Evolutionary conservation across 2,329 filamentous ascomycete species (phyloP).

Genomic region (Penicillium polonicum): DNA sequence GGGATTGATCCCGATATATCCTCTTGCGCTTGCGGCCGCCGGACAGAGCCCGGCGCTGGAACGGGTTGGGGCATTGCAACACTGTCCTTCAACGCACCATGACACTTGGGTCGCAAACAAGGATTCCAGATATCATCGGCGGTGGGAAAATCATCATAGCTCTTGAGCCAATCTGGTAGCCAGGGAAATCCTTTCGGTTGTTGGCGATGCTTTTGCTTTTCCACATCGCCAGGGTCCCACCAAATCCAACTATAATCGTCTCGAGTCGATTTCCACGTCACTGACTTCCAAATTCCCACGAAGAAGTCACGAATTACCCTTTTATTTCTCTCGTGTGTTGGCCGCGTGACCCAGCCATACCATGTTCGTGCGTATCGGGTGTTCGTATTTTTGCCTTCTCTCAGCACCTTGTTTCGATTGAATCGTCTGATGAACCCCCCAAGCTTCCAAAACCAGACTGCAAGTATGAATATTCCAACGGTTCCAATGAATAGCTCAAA

Average conservation of each 20-base stretch:
- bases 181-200: conserved; percentile 20
- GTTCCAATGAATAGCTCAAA: conserved; percentile 38
- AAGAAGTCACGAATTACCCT: conserved; percentile 21
- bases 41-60: neutral
- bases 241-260: conserved; percentile 42
- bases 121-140: conserved; percentile 32
- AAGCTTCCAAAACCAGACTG: conserved; percentile 41
- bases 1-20: neutral
- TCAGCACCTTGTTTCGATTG: conserved; percentile 34
- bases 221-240: conserved; percentile 40
- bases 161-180: conserved; percentile 29
- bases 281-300: conserved; percentile 24
- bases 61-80: neutral
- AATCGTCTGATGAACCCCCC: conserved; percentile 39
- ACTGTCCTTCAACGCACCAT: conserved; percentile 1
- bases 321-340: conserved; percentile 35
- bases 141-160: conserved; percentile 26
- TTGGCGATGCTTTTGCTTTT: conserved; percentile 20
- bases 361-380: conserved; percentile 42
- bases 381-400: conserved; percentile 30
- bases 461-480: conserved; percentile 38
- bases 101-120: conserved; percentile 10
- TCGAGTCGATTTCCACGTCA: conserved; percentile 37
- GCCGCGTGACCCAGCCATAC: conserved; percentile 43
- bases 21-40: neutral